Conservation (phyloP, 805 yeast species). For the Metschnikowia corniflorae region DNA sequence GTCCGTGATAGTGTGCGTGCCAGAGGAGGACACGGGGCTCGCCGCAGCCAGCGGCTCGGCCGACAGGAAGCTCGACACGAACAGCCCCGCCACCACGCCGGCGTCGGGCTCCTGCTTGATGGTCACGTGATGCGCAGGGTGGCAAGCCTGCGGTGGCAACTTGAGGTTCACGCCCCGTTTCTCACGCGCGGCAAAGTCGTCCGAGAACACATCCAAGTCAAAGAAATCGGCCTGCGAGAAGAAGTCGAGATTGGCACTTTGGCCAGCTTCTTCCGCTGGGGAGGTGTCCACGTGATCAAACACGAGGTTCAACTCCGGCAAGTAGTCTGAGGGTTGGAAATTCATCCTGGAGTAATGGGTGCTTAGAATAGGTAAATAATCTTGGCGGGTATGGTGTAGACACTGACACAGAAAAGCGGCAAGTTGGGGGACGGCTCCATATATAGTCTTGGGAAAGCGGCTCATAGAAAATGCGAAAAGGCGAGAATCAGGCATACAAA, state of each 20-base stretch:
- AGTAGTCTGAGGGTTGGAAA: conserved; percentile 40
- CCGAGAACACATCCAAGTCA: conserved; percentile 34
- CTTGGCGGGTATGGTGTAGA: conserved; percentile 1
- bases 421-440: neutral
- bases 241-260: conserved; percentile 34
- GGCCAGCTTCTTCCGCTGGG: conserved; percentile 18
- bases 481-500: too few species aligned
- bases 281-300: conserved; percentile 25
- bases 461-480: too few species aligned
- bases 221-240: conserved; percentile 39
- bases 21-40: conserved; percentile 1
- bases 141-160: conserved; percentile 5
- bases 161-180: conserved; percentile 9
- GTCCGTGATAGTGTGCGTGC: neutral
- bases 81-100: conserved; percentile 5
- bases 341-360: conserved; percentile 26
- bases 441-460: too few species aligned
- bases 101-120: conserved; percentile 3
- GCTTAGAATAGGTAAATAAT: conserved; percentile 8
- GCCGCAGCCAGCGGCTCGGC: neutral
- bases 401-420: too few species aligned
- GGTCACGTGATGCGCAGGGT: neutral
- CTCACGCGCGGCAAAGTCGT: conserved; percentile 16
- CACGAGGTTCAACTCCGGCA: conserved; percentile 39
- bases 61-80: neutral